phyloP scores from a whole-genome alignment of 2,329 filamentous ascomycete genomes.

The Diaporthe vaccinii region DNA sequence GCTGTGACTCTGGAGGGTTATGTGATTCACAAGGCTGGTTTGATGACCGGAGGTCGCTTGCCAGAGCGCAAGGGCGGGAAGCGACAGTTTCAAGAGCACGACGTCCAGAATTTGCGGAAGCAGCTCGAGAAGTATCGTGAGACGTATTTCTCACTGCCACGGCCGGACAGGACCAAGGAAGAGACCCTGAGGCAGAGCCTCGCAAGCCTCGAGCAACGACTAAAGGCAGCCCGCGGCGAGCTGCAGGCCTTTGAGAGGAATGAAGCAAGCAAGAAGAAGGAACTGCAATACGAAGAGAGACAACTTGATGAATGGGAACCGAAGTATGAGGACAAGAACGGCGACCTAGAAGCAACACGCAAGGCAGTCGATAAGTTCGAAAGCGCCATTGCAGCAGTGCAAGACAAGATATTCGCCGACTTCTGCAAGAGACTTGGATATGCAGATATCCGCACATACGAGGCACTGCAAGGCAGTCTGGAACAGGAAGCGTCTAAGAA shows the following conservation, averaged over 20 bases:
- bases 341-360: conserved; percentile 72
- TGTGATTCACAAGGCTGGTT: conserved; percentile 94
- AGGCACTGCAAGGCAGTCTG: conserved; percentile 90
- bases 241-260: conserved; percentile 85
- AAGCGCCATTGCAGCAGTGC: conserved; percentile 80
- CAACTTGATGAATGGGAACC: conserved; percentile 83
- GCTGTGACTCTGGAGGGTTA: conserved; percentile 96
- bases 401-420: conserved; percentile 86
- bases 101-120: conserved; percentile 86
- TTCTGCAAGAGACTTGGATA: conserved; percentile 94
- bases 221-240: conserved; percentile 81
- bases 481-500: conserved; percentile 92
- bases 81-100: conserved; percentile 89
- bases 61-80: conserved; percentile 80
- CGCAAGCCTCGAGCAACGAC: conserved; percentile 81
- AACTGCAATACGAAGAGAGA: conserved; percentile 79
- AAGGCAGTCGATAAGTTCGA: conserved; percentile 66
- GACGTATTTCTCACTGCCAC: conserved; percentile 85
- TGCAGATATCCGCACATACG: conserved; percentile 90
- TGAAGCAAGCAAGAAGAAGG: conserved; percentile 84
- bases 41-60: conserved; percentile 95
- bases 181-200: conserved; percentile 86
- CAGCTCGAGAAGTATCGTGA: conserved; percentile 81
- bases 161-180: conserved; percentile 82
- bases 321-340: conserved; percentile 80